Base-by-base conservation (phyloP, 306 rosid genomes). In the Hippophae gyantsensis region DNA sequence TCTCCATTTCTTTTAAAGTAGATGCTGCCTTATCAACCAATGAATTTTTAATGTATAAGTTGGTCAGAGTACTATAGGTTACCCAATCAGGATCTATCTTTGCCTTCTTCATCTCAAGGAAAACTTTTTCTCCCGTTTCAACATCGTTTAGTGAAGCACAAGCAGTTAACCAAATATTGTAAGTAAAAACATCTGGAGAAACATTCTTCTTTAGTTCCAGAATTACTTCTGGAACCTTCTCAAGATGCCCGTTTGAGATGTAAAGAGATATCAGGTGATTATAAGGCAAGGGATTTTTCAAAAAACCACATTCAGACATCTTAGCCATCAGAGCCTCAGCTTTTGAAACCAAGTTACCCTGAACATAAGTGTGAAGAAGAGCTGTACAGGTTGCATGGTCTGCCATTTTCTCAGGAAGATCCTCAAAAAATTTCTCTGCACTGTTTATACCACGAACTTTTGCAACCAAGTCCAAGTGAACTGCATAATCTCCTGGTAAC, bases 391-490 rank as follows among this genome's bases (percentile, higher is more conserved):
- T 58, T 12, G 52, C 61, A 23, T 56, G 73, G 54, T 72, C 83
- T 54, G 71, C 74, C 84, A 83, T 72, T 25, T 60, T 48, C 41
- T 78, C 81, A 27, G 95, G 95, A 44, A 92, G 78, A 81, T 85
- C 95, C 83, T 87, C 95, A 51, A 92, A 92, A 78, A 92, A 92
- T 44, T 92, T 92, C 60, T 87, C 98, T 1, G 96, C 95, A 45
- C 93, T 82, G 42, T 52, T 73, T 57, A 92, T 63, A 41, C 98
- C 96, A 0, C 93, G 88, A 54, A 87, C 81, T 85, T 92, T 92
- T 7, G 86, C 80, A 79, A 92, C 75, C 85, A 92, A 87, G 72
- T 92, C 98, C 78, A 92, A 82, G 69, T 87, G 95, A 65, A 85
- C 79, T 7, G 95, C 98, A 67, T 87, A 87, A 58, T 92, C 98